These are phyloP conservation scores for Lepidium aucheri DNA, from an alignment of 345 rosid species.

Conservation along the genomic window DNA sequence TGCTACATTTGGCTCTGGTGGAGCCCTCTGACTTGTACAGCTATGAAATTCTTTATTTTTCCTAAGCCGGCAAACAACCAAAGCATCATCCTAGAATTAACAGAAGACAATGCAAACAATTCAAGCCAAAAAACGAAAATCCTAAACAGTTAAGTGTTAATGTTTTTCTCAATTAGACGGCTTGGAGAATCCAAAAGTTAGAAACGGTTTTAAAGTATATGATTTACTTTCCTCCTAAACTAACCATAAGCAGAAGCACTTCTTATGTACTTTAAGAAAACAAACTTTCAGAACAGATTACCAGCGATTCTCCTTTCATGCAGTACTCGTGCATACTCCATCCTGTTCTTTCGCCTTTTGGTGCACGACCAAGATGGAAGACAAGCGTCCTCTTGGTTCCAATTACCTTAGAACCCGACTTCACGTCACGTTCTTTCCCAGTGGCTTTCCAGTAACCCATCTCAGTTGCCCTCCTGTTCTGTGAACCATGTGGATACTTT, in stretches of 20 bases:
- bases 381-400: constrained; percentile 90
- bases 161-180: not conserved
- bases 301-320: constrained; percentile 55
- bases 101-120: not conserved
- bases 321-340: constrained; percentile 90
- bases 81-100: constrained; percentile 46
- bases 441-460: constrained; percentile 94
- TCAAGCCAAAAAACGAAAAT: not conserved
- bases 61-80: constrained; percentile 74
- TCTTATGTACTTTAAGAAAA: not conserved
- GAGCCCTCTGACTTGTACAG: constrained; percentile 17
- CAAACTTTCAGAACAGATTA: not conserved
- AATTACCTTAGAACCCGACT: constrained; percentile 45
- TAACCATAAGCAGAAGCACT: not conserved
- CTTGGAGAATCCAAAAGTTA: not conserved
- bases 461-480: constrained; percentile 72
- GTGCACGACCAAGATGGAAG: constrained; percentile 84
- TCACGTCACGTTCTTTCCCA: constrained; percentile 80
- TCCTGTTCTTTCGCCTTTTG: constrained; percentile 84
- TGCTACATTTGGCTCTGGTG: not conserved
- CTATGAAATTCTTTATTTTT: constrained; percentile 44
- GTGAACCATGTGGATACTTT: constrained; percentile 77
- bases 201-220: not conserved
- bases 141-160: not conserved
- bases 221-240: not conserved